Evolutionary conservation across 1,284 basidiomycete species (phyloP).

Genomic region (Irpex lacteus): DNA sequence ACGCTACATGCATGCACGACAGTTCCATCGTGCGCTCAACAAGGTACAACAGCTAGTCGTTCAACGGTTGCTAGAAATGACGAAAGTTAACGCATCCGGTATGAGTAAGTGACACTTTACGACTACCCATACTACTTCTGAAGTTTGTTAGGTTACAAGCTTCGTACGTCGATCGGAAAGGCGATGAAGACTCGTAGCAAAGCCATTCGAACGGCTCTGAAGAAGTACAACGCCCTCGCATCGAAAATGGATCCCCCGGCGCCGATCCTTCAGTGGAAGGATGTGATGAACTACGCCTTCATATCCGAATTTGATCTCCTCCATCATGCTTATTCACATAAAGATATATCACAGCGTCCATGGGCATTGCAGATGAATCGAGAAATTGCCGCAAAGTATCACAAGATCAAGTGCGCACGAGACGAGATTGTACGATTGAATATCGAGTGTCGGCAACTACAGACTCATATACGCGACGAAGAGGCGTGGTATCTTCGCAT

Average conservation of each 20-base stretch:
- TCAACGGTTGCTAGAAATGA: conserved; percentile 29
- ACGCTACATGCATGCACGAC: conserved; percentile 16
- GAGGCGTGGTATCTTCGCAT: not conserved
- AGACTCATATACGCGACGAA: conserved; percentile 25
- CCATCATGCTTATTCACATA: conserved; percentile 18
- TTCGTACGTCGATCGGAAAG: conserved; percentile 26
- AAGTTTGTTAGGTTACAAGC: no score
- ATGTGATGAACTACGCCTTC: conserved; percentile 32
- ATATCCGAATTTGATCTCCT: conserved; percentile 35
- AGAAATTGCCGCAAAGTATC: conserved; percentile 24
- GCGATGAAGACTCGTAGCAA: conserved; percentile 21
- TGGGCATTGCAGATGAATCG: conserved; percentile 30
- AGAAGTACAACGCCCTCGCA: conserved; percentile 27
- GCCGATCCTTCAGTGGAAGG: conserved; percentile 25
- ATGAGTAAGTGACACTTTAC: no score
- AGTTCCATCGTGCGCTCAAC: conserved; percentile 25
- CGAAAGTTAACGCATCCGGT: conserved; percentile 23
- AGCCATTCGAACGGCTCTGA: conserved; percentile 22
- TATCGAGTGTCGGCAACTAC: conserved; percentile 26
- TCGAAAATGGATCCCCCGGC: conserved; percentile 23
- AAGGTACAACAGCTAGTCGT: conserved; percentile 28
- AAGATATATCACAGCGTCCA: conserved; percentile 24
- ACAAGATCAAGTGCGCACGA: conserved; percentile 28
- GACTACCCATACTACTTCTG: no score
- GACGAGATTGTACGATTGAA: conserved; percentile 32